phyloP scores from a whole-genome alignment of 2,329 filamentous ascomycete genomes.

The Ascochyta fabae region DNA sequence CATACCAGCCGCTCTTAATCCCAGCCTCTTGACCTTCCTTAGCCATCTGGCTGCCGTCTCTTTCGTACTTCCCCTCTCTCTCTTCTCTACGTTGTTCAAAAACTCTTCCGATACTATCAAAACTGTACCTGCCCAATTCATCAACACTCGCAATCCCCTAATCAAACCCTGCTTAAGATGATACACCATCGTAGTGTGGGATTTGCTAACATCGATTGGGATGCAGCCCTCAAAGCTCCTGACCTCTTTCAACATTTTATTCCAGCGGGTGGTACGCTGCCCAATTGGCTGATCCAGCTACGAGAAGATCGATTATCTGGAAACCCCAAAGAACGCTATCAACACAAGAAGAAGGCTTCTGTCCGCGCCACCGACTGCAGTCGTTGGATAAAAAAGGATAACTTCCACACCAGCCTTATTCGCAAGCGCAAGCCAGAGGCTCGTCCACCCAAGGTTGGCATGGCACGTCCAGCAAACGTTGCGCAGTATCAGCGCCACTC shows the following conservation, averaged over 20 bases:
- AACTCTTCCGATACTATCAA: not conserved
- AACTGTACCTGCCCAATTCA: not conserved
- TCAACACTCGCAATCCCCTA: not conserved
- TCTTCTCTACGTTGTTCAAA: not conserved
- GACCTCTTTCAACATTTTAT: conserved; percentile 7
- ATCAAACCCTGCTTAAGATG: not conserved
- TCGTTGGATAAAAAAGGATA: conserved; percentile 29
- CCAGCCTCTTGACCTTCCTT: not conserved
- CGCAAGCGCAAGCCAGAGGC: conserved; percentile 22
- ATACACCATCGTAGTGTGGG: not conserved
- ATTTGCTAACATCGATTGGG: conserved; percentile 14
- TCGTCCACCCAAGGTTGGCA: conserved; percentile 19
- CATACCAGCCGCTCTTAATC: conserved; percentile 12
- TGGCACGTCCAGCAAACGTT: conserved; percentile 28
- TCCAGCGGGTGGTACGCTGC: conserved; percentile 5
- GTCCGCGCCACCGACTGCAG: conserved; percentile 7
- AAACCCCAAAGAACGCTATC: not conserved
- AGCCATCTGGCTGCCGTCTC: not conserved
- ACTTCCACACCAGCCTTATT: conserved; percentile 13
- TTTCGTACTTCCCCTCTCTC: not conserved
- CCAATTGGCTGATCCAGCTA: conserved; percentile 16
- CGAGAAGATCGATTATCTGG: conserved; percentile 1
- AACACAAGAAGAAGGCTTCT: not conserved
- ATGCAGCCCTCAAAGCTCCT: conserved; percentile 12
- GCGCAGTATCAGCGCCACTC: conserved; percentile 81